phyloP scores from a whole-genome alignment of 805 yeast genomes.

The Ogataea ramenticola region DNA sequence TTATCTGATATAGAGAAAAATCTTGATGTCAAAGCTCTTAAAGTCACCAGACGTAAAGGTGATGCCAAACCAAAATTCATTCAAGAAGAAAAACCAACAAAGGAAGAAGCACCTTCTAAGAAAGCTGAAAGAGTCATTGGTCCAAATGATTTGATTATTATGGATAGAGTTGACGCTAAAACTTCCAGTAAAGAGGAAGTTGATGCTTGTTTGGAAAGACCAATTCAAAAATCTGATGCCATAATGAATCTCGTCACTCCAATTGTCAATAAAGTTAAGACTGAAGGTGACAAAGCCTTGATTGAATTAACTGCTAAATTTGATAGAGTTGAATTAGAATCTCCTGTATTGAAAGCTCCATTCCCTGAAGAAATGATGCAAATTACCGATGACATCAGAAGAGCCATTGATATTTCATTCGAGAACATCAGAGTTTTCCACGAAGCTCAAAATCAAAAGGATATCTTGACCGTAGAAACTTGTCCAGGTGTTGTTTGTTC shows the following conservation, averaged over 20 bases:
- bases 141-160: constrained; percentile 34
- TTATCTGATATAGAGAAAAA: constrained; percentile 78
- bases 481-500: constrained; percentile 91
- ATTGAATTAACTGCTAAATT: constrained; percentile 87
- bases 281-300: constrained; percentile 79
- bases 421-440: constrained; percentile 88
- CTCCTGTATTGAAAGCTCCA: constrained; percentile 83
- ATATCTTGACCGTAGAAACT: constrained; percentile 78
- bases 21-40: constrained; percentile 73
- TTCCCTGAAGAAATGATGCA: constrained; percentile 73
- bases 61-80: constrained; percentile 86
- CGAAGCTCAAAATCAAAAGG: constrained; percentile 78
- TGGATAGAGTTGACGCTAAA: constrained; percentile 41
- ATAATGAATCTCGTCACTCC: constrained; percentile 92
- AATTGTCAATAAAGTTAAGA: constrained; percentile 70
- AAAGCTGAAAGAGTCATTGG: constrained; percentile 20
- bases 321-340: constrained; percentile 66
- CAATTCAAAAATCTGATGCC: constrained; percentile 90
- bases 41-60: constrained; percentile 89
- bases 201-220: constrained; percentile 68
- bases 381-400: constrained; percentile 63
- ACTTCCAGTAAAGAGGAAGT: constrained; percentile 39
- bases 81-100: constrained; percentile 18
- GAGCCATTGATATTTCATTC: constrained; percentile 85
- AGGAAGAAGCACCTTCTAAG: constrained; percentile 9